Conservation (phyloP, 2,329 filamentous ascomycete genomes). For the Fusarium sambucinum region DNA sequence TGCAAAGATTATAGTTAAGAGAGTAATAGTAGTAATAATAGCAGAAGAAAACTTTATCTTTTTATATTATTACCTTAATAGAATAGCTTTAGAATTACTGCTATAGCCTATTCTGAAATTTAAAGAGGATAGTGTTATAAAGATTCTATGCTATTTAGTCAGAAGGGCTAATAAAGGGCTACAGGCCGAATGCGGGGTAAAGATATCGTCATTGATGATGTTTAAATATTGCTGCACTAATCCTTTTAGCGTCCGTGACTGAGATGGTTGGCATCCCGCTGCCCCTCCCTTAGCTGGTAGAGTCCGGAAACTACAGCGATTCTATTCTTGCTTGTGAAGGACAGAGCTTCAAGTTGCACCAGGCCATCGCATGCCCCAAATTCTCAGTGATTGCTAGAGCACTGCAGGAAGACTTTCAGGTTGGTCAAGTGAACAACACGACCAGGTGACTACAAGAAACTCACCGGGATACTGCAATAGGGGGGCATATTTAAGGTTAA, state of each 20-base stretch:
- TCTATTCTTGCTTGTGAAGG: too few species aligned
- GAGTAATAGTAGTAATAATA: neutral
- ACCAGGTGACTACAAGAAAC: too few species aligned
- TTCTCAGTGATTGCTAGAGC: too few species aligned
- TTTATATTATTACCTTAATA: neutral
- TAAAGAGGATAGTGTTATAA: neutral
- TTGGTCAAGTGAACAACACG: too few species aligned
- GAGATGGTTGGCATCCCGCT: neutral
- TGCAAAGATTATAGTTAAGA: neutral
- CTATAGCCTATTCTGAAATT: neutral
- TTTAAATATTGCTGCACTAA: neutral
- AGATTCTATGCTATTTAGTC: neutral
- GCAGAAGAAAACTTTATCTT: neutral
- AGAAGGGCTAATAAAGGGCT: neutral
- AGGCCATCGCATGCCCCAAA: too few species aligned
- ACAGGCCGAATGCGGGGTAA: neutral
- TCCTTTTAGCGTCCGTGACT: neutral
- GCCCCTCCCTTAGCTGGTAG: too few species aligned
- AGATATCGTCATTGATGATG: neutral
- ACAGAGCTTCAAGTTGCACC: too few species aligned
- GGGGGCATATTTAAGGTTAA: too few species aligned
- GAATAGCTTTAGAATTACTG: neutral
- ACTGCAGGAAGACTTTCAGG: too few species aligned
- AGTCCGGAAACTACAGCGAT: too few species aligned
- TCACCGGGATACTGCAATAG: too few species aligned